Evolutionary conservation across 768 basidiomycete species (phyloP).

Genomic region (Pulveroboletus sp.): DNA sequence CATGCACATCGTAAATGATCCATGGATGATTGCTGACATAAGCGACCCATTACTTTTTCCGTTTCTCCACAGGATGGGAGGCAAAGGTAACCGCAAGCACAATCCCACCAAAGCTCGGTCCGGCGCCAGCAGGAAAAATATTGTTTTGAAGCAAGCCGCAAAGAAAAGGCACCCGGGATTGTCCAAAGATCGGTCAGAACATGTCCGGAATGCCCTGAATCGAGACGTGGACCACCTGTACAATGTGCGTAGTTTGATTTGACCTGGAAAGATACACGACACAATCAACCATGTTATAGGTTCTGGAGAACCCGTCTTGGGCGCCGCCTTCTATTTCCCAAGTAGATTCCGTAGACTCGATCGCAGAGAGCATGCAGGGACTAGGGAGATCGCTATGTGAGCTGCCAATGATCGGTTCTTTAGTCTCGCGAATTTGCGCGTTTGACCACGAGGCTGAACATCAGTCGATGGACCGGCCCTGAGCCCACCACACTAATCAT

Average conservation of each 20-base stretch:
- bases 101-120: slow-evolving; percentile 6
- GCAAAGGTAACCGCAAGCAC: background rate
- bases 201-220: slow-evolving; percentile 24
- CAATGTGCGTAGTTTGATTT: slow-evolving; percentile 11
- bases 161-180: slow-evolving; percentile 21
- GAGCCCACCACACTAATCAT: background rate
- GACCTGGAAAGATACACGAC: background rate
- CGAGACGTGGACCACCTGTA: slow-evolving; percentile 25
- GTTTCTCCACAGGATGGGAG: background rate
- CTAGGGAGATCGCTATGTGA: slow-evolving; percentile 14
- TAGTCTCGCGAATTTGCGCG: background rate
- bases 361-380: slow-evolving; percentile 19
- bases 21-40: background rate
- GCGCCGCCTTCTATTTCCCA: background rate
- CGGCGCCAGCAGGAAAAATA: slow-evolving; percentile 3
- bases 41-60: background rate
- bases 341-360: slow-evolving; percentile 5
- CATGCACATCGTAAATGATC: background rate
- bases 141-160: slow-evolving; percentile 9
- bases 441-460: background rate
- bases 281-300: slow-evolving; percentile 1
- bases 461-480: background rate
- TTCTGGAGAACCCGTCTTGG: slow-evolving; percentile 4
- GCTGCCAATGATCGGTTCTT: background rate
- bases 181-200: slow-evolving; percentile 24